These are phyloP conservation scores for Lagenaria siceraria DNA, from an alignment of 306 rosid species.

Conservation along the genomic window DNA sequence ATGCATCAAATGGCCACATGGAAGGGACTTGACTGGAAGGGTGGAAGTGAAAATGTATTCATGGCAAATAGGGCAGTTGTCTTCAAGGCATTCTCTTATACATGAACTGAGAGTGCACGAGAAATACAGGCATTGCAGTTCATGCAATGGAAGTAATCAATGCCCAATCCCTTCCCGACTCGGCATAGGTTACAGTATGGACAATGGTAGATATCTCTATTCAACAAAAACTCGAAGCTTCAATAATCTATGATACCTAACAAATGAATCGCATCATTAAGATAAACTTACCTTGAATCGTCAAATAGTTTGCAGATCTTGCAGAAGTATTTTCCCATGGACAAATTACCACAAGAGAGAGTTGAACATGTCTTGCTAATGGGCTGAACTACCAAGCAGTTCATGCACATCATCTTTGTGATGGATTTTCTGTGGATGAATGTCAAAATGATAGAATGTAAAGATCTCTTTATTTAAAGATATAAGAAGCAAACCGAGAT, in stretches of 20 bases:
- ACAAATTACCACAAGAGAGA: constrained; percentile 42
- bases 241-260: background rate
- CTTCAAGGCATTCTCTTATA: constrained; percentile 78
- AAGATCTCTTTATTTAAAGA: background rate
- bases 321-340: constrained; percentile 91
- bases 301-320: constrained; percentile 80
- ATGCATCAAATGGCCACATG: constrained; percentile 92
- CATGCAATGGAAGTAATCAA: constrained; percentile 93
- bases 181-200: constrained; percentile 95
- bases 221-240: constrained; percentile 15
- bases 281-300: constrained; percentile 47
- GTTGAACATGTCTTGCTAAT: constrained; percentile 57
- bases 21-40: constrained; percentile 71
- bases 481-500: background rate
- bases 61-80: constrained; percentile 89
- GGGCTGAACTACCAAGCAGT: constrained; percentile 74
- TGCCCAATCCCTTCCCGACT: constrained; percentile 88
- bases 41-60: constrained; percentile 79
- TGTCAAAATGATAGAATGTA: constrained; percentile 8
- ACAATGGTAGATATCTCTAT: constrained; percentile 94
- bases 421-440: constrained; percentile 53
- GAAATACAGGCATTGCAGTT: constrained; percentile 95
- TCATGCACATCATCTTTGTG: constrained; percentile 94
- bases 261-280: background rate
- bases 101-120: constrained; percentile 47